These are phyloP conservation scores for Dryas integrifolia DNA, from an alignment of 331 rosid species.

Conservation along the genomic window DNA sequence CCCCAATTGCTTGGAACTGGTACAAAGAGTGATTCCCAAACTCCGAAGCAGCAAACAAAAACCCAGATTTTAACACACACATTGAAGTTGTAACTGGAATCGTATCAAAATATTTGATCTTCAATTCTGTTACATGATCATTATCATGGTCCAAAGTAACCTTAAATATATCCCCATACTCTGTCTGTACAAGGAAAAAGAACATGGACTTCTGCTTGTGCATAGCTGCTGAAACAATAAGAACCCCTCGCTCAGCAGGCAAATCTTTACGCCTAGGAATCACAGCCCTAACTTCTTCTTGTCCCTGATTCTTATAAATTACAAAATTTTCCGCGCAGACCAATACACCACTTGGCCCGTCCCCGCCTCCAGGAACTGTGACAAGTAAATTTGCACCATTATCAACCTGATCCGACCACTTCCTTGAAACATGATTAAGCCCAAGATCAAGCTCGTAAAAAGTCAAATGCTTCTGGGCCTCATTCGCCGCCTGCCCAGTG, in stretches of 20 bases:
- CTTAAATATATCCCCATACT: constrained; percentile 92
- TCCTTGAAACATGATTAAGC: constrained; percentile 88
- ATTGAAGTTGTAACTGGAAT: constrained; percentile 86
- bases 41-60: constrained; percentile 89
- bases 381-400: constrained; percentile 90
- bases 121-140: constrained; percentile 73
- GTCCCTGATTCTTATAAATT: constrained; percentile 92
- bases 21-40: constrained; percentile 87
- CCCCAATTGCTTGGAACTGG: constrained; percentile 88
- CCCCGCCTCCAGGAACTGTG: constrained; percentile 95
- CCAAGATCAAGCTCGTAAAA: constrained; percentile 95
- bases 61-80: constrained; percentile 91
- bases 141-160: constrained; percentile 78
- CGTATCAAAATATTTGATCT: constrained; percentile 87
- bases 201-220: constrained; percentile 77
- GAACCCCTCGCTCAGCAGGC: constrained; percentile 86
- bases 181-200: constrained; percentile 90
- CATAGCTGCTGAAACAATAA: constrained; percentile 87
- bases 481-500: constrained; percentile 71
- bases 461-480: constrained; percentile 76
- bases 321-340: constrained; percentile 97
- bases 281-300: constrained; percentile 80
- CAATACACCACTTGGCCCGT: constrained; percentile 93
- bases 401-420: constrained; percentile 95
- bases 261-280: constrained; percentile 82